Evolutionary conservation across 768 basidiomycete genomes (phyloP), one percentile per base, ranked within the genome.

Genomic region (Hebeloma cylindrosporum): DNA sequence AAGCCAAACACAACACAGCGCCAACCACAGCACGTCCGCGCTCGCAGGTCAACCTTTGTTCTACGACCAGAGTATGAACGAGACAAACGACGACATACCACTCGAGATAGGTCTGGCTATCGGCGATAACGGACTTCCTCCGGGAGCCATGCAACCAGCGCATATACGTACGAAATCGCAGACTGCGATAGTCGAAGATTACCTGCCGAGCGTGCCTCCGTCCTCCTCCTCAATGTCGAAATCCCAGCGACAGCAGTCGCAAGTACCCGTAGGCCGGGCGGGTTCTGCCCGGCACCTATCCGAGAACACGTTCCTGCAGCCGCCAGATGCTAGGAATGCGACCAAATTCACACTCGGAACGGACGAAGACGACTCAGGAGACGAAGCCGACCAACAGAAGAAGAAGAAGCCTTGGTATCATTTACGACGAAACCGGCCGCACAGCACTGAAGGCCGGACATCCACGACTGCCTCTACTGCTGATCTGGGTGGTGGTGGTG

Each of bases 121-220:
- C 9, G 58, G 53, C 17, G 26, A 29, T 17, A 56, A 59, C 38
- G 58, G 46, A 2, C 57, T 75, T 21, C 83, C 85, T 0, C 72
- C 77, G 3, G 85, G 87, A 9, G 84, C 83, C 4, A 79, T 82
- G 76, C 70, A 77, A 30, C 81, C 85, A 8, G 66, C 72, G 13
- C 86, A 87, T 59, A 68, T 77, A 25, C 80, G 90, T 34, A 88
- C 82, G 14, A 82, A 83, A 67, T 91, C 88, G 23, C 90, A 93
- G 60, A 85, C 83, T 2, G 90, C 90, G 2, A 79, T 93, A 47
- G 80, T 93, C n/a, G 88, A 92, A 46, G 73, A 84, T 51, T 75
- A 45, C 21, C 30, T 45, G 6, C 51, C 51, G 16, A 37, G 21
- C 16, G 44, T 16, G 16, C 48, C 35, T 16, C 31, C 48, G 8